Evolutionary conservation across 352 stramenopile genomes (phyloP), one percentile per base, ranked within the genome.

Genomic region (Pythium diclinum): DNA sequence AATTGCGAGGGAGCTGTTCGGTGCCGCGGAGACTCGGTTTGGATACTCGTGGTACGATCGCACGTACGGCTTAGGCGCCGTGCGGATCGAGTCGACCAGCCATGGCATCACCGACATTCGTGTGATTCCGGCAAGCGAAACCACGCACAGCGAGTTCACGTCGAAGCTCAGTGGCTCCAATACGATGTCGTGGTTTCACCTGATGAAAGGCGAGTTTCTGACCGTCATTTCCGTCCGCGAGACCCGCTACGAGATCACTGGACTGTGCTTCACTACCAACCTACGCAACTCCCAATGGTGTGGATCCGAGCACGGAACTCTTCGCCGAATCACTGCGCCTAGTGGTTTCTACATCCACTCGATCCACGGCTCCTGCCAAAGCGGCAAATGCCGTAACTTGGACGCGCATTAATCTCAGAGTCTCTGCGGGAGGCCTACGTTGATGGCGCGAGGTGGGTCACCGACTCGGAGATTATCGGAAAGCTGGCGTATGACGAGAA

Each of bases 271-370:
- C 21, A 3, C 32, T 3, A 57, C 58, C 9, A 56, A 57, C 47
- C 21, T 56, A 25, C 58, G 46, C 19, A 19, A 28, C 25, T 57
- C 47, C 16, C 58, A 64, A 33, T 64, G 58, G 47, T 57, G 52
- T 21, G 58, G 46, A 1, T 36, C 58, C 1, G 11, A 32, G 2
- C 16, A 25, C 5, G 32, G 52, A 3, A 11, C 11, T 10, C 44
- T 57, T 2, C n/a, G 55, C 1, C 1, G 28, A 13, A 7, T 57
- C 3, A 36, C 8, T 3, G 25, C 58, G 1, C 58, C 58, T 3
- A 10, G 19, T 1, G 58, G 58, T 4, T 64, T 33, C 33, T 64
- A 19, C 33, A 48, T 64, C n/a, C 44, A 56, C 46, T 16, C 19
- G 32, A 23, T 57, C 47, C 58, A 57, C 36, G 58, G 58, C 3